These are phyloP conservation scores for Hemisphaericaspora lyxosophila DNA, from an alignment of 1,139 yeast species.

Conservation along the genomic window DNA sequence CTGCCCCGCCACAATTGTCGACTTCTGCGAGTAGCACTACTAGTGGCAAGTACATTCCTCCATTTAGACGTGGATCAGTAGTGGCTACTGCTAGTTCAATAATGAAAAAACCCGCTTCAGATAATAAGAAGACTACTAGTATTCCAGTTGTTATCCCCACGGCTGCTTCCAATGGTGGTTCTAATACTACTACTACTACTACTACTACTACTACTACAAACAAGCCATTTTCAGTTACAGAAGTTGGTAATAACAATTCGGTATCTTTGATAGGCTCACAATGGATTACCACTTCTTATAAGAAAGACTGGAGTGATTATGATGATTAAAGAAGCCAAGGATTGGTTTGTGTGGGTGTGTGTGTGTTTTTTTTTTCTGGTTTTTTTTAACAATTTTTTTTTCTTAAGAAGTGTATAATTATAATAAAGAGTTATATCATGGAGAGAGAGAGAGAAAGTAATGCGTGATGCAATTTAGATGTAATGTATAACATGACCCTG, in stretches of 20 bases:
- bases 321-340: conserved; percentile 22
- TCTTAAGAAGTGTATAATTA: not conserved
- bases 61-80: conserved; percentile 55
- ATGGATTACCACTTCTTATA: conserved; percentile 17
- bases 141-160: too few species aligned
- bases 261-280: conserved; percentile 32
- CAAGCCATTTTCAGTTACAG: conserved; percentile 20
- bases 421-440: too few species aligned
- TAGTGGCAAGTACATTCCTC: conserved; percentile 68
- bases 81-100: conserved; percentile 1
- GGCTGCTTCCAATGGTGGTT: too few species aligned
- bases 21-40: conserved; percentile 21
- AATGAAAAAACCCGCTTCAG: conserved; percentile 3
- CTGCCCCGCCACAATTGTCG: conserved; percentile 9
- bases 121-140: conserved; percentile 1
- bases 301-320: conserved; percentile 36
- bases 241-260: conserved; percentile 4
- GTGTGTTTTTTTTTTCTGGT: not conserved
- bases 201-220: not conserved
- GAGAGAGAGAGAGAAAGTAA: too few species aligned
- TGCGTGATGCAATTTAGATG: too few species aligned
- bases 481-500: too few species aligned
- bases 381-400: not conserved
- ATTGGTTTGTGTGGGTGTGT: too few species aligned
- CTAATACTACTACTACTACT: conserved; percentile 7